Conservation (phyloP, 2,329 filamentous ascomycete species). For the Lasiodiplodia sp. region DNA sequence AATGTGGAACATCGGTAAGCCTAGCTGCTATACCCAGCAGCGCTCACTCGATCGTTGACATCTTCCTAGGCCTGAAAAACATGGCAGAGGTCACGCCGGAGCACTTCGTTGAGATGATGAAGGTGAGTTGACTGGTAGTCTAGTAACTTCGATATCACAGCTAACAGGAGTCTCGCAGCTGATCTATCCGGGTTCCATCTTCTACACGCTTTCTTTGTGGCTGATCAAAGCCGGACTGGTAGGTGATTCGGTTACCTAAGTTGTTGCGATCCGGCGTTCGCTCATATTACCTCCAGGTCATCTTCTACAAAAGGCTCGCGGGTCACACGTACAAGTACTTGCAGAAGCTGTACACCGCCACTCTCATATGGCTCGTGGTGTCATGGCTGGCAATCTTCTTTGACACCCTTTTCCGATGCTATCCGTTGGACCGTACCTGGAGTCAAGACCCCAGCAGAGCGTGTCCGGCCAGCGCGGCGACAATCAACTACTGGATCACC, state of each 20-base stretch:
- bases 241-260: not conserved
- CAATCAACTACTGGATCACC: slow-evolving; percentile 30
- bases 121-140: slow-evolving; percentile 31
- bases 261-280: not conserved
- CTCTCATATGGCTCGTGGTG: slow-evolving; percentile 41
- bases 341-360: slow-evolving; percentile 48
- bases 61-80: slow-evolving; percentile 31
- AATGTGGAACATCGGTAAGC: slow-evolving; percentile 43
- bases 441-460: slow-evolving; percentile 34
- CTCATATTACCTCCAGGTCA: slow-evolving; percentile 10
- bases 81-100: slow-evolving; percentile 33
- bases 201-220: slow-evolving; percentile 53
- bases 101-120: slow-evolving; percentile 36
- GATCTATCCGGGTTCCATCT: slow-evolving; percentile 51
- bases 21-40: no score
- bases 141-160: not conserved
- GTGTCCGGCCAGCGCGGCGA: slow-evolving; percentile 14
- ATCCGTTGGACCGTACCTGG: slow-evolving; percentile 43
- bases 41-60: not conserved
- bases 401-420: slow-evolving; percentile 51
- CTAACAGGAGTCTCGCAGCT: slow-evolving; percentile 37
- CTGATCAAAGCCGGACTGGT: slow-evolving; percentile 52
- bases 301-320: slow-evolving; percentile 53
- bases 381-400: slow-evolving; percentile 48
- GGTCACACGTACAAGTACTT: slow-evolving; percentile 43